These are phyloP conservation scores for Fusarium lateritium DNA, from an alignment of 2,329 filamentous ascomycete species.

Conservation along the genomic window DNA sequence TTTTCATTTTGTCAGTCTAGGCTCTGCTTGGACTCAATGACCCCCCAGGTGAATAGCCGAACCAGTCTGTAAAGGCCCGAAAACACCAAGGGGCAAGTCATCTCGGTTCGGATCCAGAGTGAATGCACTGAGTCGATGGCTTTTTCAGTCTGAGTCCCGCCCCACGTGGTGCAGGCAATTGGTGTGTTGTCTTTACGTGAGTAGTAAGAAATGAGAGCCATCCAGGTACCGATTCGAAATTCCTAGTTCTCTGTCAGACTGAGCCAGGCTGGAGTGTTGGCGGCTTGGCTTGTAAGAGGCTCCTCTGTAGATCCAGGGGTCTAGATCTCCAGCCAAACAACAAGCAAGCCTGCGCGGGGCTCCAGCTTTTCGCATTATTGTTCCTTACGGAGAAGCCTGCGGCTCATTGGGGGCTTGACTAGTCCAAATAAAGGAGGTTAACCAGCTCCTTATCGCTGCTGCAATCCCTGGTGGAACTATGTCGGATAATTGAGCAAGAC, in stretches of 20 bases:
- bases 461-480: conserved; percentile 12
- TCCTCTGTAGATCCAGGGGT: conserved; percentile 44
- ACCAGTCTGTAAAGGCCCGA: conserved; percentile 37
- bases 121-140: conserved; percentile 23
- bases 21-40: conserved; percentile 19
- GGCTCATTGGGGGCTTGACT: conserved; percentile 40
- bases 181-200: conserved; percentile 19
- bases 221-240: conserved; percentile 25
- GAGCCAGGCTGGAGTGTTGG: conserved; percentile 19
- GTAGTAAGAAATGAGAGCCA: conserved; percentile 15
- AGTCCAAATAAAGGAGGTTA: conserved; percentile 32
- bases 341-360: conserved; percentile 47
- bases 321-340: conserved; percentile 44
- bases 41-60: conserved; percentile 34
- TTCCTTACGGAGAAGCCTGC: conserved; percentile 47
- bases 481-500: conserved; percentile 28
- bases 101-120: conserved; percentile 38
- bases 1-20: conserved; percentile 33
- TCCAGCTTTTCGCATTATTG: conserved; percentile 49
- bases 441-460: conserved; percentile 22
- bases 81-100: conserved; percentile 39
- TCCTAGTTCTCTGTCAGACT: conserved; percentile 8
- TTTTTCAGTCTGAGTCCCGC: conserved; percentile 21
- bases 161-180: conserved; percentile 45
- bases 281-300: conserved; percentile 37